A percentile compares a stretch with the other conserved stretches of the same genome.
Conservation (phyloP, 768 basidiomycete genomes). For the Dioszegia hungarica region DNA sequence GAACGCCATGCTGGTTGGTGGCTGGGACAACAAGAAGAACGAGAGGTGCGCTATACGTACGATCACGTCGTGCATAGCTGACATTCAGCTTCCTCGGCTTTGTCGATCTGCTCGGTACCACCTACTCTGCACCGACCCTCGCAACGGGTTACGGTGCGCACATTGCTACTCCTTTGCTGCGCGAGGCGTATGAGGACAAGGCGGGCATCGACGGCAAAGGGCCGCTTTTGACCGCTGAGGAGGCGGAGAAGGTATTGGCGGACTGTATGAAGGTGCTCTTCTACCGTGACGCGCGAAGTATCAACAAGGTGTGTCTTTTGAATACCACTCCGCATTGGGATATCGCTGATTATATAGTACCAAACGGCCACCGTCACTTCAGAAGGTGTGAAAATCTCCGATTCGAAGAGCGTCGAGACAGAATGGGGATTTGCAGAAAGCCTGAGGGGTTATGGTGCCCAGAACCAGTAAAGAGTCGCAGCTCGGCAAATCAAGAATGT, state of each 20-base stretch:
- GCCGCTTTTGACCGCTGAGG: conserved; percentile 62
- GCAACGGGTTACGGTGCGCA: conserved; percentile 92
- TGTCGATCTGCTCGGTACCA: conserved; percentile 94
- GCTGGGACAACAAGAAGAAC: conserved; percentile 70
- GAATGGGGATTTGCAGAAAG: conserved; percentile 89
- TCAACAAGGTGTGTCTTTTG: conserved; percentile 71
- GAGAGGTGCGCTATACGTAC: conserved; percentile 54
- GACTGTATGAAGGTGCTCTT: conserved; percentile 88
- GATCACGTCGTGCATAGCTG: background rate
- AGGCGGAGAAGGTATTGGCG: conserved; percentile 72
- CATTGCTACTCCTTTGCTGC: conserved; percentile 86
- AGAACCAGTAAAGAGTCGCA: conserved; percentile 64
- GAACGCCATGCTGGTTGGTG: conserved; percentile 91
- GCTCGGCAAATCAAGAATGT: too few species aligned
- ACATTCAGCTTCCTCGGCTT: conserved; percentile 77
- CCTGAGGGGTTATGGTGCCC: conserved; percentile 72
- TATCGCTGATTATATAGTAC: conserved; percentile 57
- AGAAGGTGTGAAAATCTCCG: conserved; percentile 71
- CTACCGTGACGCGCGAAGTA: conserved; percentile 90
- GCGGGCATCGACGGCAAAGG: conserved; percentile 55
- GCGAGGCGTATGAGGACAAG: conserved; percentile 80
- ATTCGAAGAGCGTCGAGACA: conserved; percentile 69
- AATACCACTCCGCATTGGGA: background rate
- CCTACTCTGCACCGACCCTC: conserved; percentile 84
- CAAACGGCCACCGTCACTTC: conserved; percentile 88